These are phyloP conservation scores for Candida tetrigidarum DNA, from an alignment of 1,139 yeast species.

Conservation along the genomic window DNA sequence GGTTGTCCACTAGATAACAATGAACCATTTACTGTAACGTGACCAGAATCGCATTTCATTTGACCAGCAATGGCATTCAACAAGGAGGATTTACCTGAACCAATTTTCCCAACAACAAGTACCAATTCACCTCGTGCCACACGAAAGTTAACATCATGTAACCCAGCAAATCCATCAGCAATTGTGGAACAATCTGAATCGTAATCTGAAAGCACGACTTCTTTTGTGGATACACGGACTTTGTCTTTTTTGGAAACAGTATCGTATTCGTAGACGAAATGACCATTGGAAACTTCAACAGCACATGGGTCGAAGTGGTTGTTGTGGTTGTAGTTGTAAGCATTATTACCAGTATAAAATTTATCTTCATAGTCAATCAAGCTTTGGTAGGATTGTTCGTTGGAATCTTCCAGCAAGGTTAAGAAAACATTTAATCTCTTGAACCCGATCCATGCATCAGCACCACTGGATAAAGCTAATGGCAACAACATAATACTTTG, in stretches of 20 bases:
- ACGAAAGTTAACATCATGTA: conserved; percentile 32
- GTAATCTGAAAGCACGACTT: conserved; percentile 5
- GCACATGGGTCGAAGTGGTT: conserved; percentile 16
- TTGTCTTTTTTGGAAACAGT: conserved; percentile 20
- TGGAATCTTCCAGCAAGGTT: conserved; percentile 38
- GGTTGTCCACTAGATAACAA: conserved; percentile 39
- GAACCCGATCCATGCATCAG: conserved; percentile 59
- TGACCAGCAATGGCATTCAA: conserved; percentile 42
- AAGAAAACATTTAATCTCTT: conserved; percentile 49
- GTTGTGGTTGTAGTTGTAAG: conserved; percentile 7
- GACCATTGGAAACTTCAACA: conserved; percentile 33
- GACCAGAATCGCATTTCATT: conserved; percentile 35
- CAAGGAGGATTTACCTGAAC: conserved; percentile 45
- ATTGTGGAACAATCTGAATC: conserved; percentile 7
- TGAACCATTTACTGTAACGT: conserved; percentile 30
- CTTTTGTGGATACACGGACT: conserved; percentile 7
- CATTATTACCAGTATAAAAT: conserved; percentile 23
- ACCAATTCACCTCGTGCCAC: conserved; percentile 36
- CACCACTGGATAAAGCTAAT: conserved; percentile 55
- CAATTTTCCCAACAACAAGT: conserved; percentile 45
- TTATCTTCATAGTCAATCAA: conserved; percentile 21
- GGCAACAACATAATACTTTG: conserved; percentile 57
- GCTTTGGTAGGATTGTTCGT: conserved; percentile 25
- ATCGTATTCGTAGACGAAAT: conserved; percentile 33
- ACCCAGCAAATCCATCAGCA: conserved; percentile 29